Conservation (phyloP, 2,329 filamentous ascomycete genomes). For the Aspergillus ustus region DNA sequence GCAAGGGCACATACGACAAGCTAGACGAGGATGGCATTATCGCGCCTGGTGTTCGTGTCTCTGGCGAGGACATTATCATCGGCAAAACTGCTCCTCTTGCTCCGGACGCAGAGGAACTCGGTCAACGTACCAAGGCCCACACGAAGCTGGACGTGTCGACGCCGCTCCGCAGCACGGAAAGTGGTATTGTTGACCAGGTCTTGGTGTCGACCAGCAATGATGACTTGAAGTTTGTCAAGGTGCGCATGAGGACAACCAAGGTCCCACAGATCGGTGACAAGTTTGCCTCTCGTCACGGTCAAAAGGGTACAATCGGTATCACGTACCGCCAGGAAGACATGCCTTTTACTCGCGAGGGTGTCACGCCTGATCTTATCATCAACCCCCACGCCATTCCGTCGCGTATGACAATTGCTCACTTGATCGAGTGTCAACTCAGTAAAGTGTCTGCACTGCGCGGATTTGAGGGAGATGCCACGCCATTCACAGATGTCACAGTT, state of each 20-base stretch:
- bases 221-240: constrained; percentile 94
- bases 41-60: constrained; percentile 89
- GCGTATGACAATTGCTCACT: constrained; percentile 99
- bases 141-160: constrained; percentile 96
- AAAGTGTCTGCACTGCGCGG: constrained; percentile 94
- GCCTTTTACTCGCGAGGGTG: constrained; percentile 92
- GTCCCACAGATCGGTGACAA: constrained; percentile 99
- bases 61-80: constrained; percentile 98
- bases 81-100: constrained; percentile 97
- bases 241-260: constrained; percentile 96
- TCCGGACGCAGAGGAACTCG: constrained; percentile 89
- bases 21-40: constrained; percentile 96
- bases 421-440: constrained; percentile 97
- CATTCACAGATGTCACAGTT: constrained; percentile 96
- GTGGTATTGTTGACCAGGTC: constrained; percentile 93
- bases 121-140: constrained; percentile 86
- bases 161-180: constrained; percentile 91
- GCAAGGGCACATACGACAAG: constrained; percentile 96
- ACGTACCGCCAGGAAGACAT: constrained; percentile 98
- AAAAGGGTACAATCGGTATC: constrained; percentile 99
- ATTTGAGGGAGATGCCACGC: constrained; percentile 94
- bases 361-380: constrained; percentile 95
- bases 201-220: constrained; percentile 93
- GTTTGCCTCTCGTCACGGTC: constrained; percentile 97
- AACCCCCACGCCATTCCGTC: constrained; percentile 99